Evolutionary conservation across 2,329 filamentous ascomycete genomes (phyloP).

Genomic region (Blastomyces gilchristii): DNA sequence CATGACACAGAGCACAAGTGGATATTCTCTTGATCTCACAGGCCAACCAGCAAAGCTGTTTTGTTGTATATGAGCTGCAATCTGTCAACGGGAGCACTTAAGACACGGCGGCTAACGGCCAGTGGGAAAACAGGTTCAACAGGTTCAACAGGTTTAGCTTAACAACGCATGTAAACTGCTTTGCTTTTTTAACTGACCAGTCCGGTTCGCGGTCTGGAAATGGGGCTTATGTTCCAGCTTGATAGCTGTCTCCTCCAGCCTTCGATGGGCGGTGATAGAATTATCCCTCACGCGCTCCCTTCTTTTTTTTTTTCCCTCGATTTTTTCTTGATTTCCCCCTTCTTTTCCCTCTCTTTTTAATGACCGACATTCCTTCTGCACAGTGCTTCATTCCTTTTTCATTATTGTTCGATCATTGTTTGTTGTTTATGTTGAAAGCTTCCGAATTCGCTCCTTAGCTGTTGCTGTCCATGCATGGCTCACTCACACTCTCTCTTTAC

Average conservation of each 20-base stretch:
- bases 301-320: not conserved
- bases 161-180: not conserved
- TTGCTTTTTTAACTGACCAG: not conserved
- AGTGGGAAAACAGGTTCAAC: not conserved
- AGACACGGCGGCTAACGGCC: constrained; percentile 1
- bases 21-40: not conserved
- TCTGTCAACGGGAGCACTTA: not conserved
- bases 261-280: not conserved
- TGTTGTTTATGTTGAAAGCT: not conserved
- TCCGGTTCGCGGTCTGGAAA: not conserved
- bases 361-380: not conserved
- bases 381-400: not conserved
- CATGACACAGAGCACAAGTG: not conserved
- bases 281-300: not conserved
- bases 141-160: too few species aligned
- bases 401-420: not conserved
- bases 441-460: not conserved
- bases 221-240: not conserved
- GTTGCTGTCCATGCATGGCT: not conserved
- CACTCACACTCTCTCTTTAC: not conserved
- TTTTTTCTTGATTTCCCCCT: not conserved
- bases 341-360: not conserved
- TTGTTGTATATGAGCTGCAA: too few species aligned
- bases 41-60: not conserved
- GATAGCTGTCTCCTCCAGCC: not conserved